Base-by-base conservation (phyloP, 306 rosid genomes). In the Ochetophila trinervis region DNA sequence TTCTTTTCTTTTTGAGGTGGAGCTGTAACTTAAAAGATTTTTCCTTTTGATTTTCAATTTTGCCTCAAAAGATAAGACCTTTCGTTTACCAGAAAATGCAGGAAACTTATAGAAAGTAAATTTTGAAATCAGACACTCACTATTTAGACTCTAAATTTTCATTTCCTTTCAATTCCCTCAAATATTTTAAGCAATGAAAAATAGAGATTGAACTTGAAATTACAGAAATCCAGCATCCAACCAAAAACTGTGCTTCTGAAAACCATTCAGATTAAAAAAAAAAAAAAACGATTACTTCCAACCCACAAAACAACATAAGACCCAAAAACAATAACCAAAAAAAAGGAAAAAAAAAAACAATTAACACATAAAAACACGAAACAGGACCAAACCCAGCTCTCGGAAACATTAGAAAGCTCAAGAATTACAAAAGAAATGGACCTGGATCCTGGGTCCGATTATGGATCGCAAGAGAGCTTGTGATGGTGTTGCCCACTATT, bases 271-370 rank as follows among this genome's bases (percentile, higher is more conserved):
- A 57, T 57, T 57, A 44, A 17, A 6, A 60, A 6, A 36, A 60
- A n/a, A 36, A 61, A 2, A 37, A n/a, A 21, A 0, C 45, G 12
- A 9, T 2, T 8, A 40, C 3, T 10, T n/a, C 54, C 23, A n/a
- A 32, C 53, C 42, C 68, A 24, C 12, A 63, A 23, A 63, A 24
- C 67, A n/a, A 63, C 23, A 62, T 34, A 37, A 8, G 15, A 20
- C n/a, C 19, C 16, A 44, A 57, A 30, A 12, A n/a, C 49, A 3
- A n/a, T n/a, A n/a, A n/a, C n/a, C n/a, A 59, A 59, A n/a, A n/a
- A n/a, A n/a, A n/a, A n/a, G n/a, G n/a, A n/a, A n/a, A n/a, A 4
- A 27, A 27, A 27, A 27, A 27, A 1, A 2, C 32, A 27, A 27
- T 27, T 10, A 34, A 40, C 27, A 5, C 2, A 10, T 34, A 12